Evolutionary conservation across 169 alveolate species (phyloP).

Genomic region (Plasmodium knowlesi): DNA sequence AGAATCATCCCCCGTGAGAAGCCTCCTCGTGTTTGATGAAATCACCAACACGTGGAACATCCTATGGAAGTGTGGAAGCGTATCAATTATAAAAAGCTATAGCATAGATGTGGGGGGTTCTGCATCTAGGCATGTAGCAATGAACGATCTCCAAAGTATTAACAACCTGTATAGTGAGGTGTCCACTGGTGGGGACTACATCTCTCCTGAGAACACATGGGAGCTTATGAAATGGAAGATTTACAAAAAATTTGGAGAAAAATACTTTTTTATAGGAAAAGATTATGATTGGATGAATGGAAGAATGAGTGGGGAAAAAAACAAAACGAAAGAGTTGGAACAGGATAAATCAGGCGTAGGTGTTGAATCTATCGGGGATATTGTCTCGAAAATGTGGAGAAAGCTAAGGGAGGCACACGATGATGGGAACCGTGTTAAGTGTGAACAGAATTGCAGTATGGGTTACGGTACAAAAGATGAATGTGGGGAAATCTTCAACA

Average conservation of each 20-base stretch:
- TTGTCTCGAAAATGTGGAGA: neutral
- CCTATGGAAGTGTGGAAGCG: neutral
- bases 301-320: neutral
- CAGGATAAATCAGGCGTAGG: neutral
- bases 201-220: neutral
- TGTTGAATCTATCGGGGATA: neutral
- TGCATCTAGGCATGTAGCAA: neutral
- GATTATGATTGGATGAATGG: neutral
- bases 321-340: neutral
- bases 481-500: neutral
- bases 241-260: neutral
- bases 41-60: constrained; percentile 14
- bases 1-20: neutral
- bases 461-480: neutral
- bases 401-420: neutral
- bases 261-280: neutral
- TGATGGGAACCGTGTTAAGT: neutral
- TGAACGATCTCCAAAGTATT: constrained; percentile 1
- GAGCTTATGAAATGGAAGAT: neutral
- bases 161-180: neutral
- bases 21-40: constrained; percentile 10
- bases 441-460: neutral
- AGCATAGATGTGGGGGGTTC: neutral
- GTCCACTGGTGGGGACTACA: neutral
- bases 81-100: neutral